Conservation (phyloP, 2,329 filamentous ascomycete genomes). For the Verticillium isaacii region DNA sequence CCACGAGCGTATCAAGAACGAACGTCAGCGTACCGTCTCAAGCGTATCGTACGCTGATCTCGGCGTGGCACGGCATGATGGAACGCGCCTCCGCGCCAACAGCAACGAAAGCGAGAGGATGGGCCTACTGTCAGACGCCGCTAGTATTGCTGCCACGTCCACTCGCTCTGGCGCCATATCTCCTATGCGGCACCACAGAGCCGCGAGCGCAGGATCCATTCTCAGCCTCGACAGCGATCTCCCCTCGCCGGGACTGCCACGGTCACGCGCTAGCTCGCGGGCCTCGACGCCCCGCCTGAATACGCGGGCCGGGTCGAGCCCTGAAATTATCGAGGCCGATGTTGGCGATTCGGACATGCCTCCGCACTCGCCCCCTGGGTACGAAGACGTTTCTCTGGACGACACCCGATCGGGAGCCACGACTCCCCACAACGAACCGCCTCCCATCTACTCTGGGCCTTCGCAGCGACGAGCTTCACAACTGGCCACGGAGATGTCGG, state of each 20-base stretch:
- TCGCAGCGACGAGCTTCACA: constrained; percentile 15
- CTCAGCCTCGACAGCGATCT: constrained; percentile 47
- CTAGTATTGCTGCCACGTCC: constrained; percentile 48
- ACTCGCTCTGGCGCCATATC: constrained; percentile 27
- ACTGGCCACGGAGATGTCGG: constrained; percentile 15
- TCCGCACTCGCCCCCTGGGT: constrained; percentile 42
- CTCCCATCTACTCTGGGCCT: constrained; percentile 45
- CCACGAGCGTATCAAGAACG: constrained; percentile 51
- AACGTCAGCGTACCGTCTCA: constrained; percentile 63
- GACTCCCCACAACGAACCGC: constrained; percentile 41
- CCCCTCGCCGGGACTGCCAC: constrained; percentile 30
- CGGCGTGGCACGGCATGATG: constrained; percentile 72
- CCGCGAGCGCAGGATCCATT: constrained; percentile 48
- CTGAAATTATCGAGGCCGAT: constrained; percentile 48
- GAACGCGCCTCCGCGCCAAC: constrained; percentile 67
- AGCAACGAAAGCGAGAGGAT: constrained; percentile 69
- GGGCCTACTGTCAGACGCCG: constrained; percentile 67
- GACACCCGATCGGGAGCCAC: constrained; percentile 32
- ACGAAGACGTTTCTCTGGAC: constrained; percentile 43
- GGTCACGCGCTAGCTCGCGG: constrained; percentile 37
- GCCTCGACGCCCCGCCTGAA: constrained; percentile 34
- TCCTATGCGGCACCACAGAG: constrained; percentile 32
- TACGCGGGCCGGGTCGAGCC: constrained; percentile 42
- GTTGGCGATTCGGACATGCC: constrained; percentile 42
- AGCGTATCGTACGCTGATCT: constrained; percentile 74